phyloP scores from a whole-genome alignment of 306 rosid species.

The Datisca glomerata region DNA sequence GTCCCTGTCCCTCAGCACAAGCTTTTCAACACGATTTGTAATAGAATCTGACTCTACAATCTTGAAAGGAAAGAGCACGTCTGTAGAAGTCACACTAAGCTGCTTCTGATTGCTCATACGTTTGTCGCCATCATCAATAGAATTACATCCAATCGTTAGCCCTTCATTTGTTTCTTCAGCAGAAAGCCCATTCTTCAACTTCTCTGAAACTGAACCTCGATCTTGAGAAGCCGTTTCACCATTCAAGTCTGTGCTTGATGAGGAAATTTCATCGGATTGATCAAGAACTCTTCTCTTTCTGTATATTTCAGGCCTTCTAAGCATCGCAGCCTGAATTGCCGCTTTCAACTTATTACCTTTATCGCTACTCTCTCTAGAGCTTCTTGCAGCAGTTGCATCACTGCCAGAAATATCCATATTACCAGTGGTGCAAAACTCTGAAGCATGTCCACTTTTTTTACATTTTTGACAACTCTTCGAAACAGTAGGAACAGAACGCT shows the following conservation, averaged over 20 bases:
- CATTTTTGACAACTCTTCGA: conserved; percentile 45
- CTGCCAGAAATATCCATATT: conserved; percentile 25
- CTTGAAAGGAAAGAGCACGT: conserved; percentile 21
- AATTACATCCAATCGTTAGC: conserved; percentile 23
- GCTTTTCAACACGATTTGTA: conserved; percentile 27
- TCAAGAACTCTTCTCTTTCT: conserved; percentile 46
- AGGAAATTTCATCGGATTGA: conserved; percentile 35
- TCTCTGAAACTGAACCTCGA: conserved; percentile 26
- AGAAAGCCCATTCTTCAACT: conserved; percentile 24
- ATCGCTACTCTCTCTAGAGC: conserved; percentile 40
- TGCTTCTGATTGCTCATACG: conserved; percentile 24
- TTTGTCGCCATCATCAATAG: conserved; percentile 24
- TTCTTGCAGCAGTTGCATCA: conserved; percentile 31
- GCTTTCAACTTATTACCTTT: conserved; percentile 59
- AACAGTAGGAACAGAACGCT: conserved; percentile 26
- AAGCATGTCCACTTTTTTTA: conserved; percentile 47
- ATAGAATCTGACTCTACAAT: conserved; percentile 20
- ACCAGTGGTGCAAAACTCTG: conserved; percentile 39
- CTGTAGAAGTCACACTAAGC: conserved; percentile 16
- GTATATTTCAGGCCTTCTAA: conserved; percentile 61
- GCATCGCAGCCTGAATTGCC: conserved; percentile 71
- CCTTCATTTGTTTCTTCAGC: conserved; percentile 30
- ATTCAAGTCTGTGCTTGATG: conserved; percentile 29
- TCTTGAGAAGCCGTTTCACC: conserved; percentile 32
- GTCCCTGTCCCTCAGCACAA: conserved; percentile 31